A percentile compares a stretch with the other conserved stretches of the same genome.
These are phyloP conservation scores for Priceomyces carsonii DNA, from an alignment of 805 yeast species.

Conservation along the genomic window DNA sequence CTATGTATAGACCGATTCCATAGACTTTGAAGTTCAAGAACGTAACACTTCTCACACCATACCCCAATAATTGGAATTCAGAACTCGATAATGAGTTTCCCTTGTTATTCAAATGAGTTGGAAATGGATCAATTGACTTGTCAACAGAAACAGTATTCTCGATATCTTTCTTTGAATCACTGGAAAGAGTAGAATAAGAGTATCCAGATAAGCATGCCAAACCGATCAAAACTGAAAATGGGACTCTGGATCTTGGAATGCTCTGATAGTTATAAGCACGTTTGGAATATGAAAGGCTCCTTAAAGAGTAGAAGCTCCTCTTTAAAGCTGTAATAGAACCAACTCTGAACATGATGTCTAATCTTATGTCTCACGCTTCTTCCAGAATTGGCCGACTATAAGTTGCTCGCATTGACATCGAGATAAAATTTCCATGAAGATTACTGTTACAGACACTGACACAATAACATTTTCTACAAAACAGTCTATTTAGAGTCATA, in stretches of 20 bases:
- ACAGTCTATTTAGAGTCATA: too few relatives aligned
- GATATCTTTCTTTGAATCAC: slow-evolving; percentile 4
- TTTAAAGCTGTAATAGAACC: not conserved
- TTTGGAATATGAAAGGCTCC: not conserved
- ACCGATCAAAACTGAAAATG: slow-evolving; percentile 3
- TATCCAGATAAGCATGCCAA: slow-evolving; percentile 5
- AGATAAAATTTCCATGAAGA: too few relatives aligned
- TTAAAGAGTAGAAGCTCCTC: not conserved
- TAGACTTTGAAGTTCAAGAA: slow-evolving; percentile 82
- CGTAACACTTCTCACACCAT: slow-evolving; percentile 83
- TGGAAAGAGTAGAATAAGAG: slow-evolving; percentile 4
- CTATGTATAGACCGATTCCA: slow-evolving; percentile 80
- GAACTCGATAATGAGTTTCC: slow-evolving; percentile 22
- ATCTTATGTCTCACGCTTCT: too few relatives aligned
- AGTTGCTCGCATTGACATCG: too few relatives aligned
- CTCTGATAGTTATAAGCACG: too few relatives aligned
- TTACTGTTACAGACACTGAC: too few relatives aligned
- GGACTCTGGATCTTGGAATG: too few relatives aligned
- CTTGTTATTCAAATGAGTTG: slow-evolving; percentile 20
- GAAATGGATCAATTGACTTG: slow-evolving; percentile 51
- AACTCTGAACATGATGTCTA: slow-evolving; percentile 1
- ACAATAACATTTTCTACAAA: too few relatives aligned
- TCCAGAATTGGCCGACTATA: too few relatives aligned
- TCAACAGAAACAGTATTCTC: slow-evolving; percentile 45
- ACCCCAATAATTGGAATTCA: slow-evolving; percentile 63